A percentile compares a stretch with the other conserved stretches of the same genome.
Evolutionary conservation across 495 filamentous ascomycete species (phyloP).

Genomic region (Xylaria flabelliformis): DNA sequence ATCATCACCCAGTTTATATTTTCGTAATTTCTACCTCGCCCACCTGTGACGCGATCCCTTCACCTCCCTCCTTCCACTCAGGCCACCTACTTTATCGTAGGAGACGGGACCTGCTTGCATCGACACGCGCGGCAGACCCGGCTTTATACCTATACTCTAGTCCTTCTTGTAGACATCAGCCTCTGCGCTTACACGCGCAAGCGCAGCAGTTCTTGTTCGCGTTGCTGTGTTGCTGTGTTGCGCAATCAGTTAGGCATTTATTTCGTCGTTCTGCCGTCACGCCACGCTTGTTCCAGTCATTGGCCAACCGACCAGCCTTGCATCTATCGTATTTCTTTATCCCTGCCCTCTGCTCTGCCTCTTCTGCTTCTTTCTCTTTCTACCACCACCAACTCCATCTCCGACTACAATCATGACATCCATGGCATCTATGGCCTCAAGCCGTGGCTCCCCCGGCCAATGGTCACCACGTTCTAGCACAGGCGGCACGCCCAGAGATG

Average conservation of each 20-base stretch:
- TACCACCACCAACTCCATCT: constrained; percentile 13
- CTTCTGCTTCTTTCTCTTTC: neutral
- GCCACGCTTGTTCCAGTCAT: constrained; percentile 22
- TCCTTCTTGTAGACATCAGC: neutral
- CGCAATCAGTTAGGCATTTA: neutral
- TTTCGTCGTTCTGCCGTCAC: constrained; percentile 3
- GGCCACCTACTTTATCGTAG: neutral
- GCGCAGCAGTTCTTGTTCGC: neutral
- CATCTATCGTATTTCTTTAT: neutral
- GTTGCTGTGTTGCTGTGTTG: neutral
- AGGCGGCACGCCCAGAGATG: constrained; percentile 31
- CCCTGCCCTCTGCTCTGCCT: neutral
- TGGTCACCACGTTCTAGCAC: constrained; percentile 39
- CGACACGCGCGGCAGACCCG: constrained; percentile 2
- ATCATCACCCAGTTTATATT: neutral
- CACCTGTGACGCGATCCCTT: neutral
- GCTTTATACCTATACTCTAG: neutral
- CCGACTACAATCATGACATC: constrained; percentile 14
- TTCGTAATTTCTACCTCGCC: neutral
- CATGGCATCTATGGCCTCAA: constrained; percentile 36
- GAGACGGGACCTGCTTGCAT: neutral
- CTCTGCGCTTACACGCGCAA: neutral
- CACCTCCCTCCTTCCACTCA: neutral
- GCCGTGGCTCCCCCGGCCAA: constrained; percentile 34
- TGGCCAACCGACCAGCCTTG: constrained; percentile 8